Evolutionary conservation across 371 early-diverging fungal genomes (phyloP).

Genomic region (Actinomortierella wolfii): DNA sequence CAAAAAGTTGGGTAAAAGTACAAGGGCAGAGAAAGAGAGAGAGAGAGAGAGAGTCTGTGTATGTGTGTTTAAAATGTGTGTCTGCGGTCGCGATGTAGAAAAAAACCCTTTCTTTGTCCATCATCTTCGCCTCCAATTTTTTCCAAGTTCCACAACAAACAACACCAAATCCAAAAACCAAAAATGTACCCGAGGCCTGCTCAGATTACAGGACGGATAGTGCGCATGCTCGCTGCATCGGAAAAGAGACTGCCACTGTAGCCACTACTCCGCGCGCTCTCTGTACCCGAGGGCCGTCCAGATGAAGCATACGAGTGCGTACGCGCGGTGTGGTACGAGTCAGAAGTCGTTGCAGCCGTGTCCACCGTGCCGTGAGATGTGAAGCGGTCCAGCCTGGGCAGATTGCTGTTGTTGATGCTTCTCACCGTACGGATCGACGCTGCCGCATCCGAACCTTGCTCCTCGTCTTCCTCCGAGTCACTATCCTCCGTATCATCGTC

Average conservation of each 20-base stretch:
- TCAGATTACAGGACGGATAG: slow-evolving; percentile 5
- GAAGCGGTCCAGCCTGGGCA: not conserved
- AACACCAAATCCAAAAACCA: too few species aligned
- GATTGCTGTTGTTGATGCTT: not conserved
- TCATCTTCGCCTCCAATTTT: too few species aligned
- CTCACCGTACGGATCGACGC: not conserved
- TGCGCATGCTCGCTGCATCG: slow-evolving; percentile 8
- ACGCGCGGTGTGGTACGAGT: slow-evolving; percentile 16
- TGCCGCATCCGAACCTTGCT: not conserved
- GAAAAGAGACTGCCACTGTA: not conserved
- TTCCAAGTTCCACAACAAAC: too few species aligned
- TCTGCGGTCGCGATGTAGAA: too few species aligned
- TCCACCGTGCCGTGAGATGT: slow-evolving; percentile 6
- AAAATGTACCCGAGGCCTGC: too few species aligned
- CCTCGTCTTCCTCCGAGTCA: not conserved
- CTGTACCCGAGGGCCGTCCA: not conserved
- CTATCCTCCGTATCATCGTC: slow-evolving; percentile 5
- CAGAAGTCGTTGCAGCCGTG: slow-evolving; percentile 1
- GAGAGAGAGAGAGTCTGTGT: too few species aligned
- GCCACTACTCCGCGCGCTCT: slow-evolving; percentile 2
- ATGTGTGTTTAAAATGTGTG: too few species aligned
- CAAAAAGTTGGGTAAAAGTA: too few species aligned
- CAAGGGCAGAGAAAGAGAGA: too few species aligned
- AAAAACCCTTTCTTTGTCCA: too few species aligned
- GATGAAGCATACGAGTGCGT: slow-evolving; percentile 6